Evolutionary conservation across 2,329 filamentous ascomycete species (phyloP).

Genomic region (Ophiocordyceps camponoti-floridani): DNA sequence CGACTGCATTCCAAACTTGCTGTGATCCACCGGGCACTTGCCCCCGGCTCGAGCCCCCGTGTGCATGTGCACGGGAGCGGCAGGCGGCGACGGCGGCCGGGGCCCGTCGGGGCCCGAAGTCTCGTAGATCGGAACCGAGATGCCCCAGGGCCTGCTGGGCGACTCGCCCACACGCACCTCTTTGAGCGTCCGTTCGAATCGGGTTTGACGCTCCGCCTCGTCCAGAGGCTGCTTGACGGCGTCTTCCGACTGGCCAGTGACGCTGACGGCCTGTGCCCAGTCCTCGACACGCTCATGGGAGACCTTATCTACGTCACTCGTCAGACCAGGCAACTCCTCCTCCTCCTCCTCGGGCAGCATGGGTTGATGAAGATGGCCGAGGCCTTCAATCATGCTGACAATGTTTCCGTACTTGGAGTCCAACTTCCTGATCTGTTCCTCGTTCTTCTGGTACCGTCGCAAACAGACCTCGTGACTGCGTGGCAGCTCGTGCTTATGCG

Average conservation of each 20-base stretch:
- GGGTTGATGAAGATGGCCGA: slow-evolving; percentile 74
- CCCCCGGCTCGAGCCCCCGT: slow-evolving; percentile 17
- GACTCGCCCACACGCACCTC: slow-evolving; percentile 89
- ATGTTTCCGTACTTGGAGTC: slow-evolving; percentile 90
- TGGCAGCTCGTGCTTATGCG: slow-evolving; percentile 86
- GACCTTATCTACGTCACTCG: slow-evolving; percentile 26
- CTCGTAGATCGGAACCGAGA: slow-evolving; percentile 52
- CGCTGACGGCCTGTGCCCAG: slow-evolving; percentile 67
- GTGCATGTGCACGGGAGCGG: slow-evolving; percentile 36
- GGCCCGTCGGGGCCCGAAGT: slow-evolving; percentile 15
- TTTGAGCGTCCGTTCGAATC: slow-evolving; percentile 71
- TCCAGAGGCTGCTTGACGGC: slow-evolving; percentile 20
- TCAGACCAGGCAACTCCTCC: slow-evolving; percentile 18
- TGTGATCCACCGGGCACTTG: slow-evolving; percentile 43
- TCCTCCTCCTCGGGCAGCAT: slow-evolving; percentile 50
- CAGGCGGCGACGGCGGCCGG: slow-evolving; percentile 35
- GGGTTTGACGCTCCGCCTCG: slow-evolving; percentile 43
- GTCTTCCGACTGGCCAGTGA: slow-evolving; percentile 20
- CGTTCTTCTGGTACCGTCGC: slow-evolving; percentile 72
- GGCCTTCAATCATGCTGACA: slow-evolving; percentile 83
- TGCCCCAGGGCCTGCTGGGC: slow-evolving; percentile 84
- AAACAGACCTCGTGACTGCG: slow-evolving; percentile 89
- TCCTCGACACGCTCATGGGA: slow-evolving; percentile 61
- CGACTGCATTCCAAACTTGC: slow-evolving; percentile 16
- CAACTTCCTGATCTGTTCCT: slow-evolving; percentile 68